Evolutionary conservation across 345 rosid genomes (phyloP), one percentile per base, ranked within the genome.

Genomic region (Acer saccharum): DNA sequence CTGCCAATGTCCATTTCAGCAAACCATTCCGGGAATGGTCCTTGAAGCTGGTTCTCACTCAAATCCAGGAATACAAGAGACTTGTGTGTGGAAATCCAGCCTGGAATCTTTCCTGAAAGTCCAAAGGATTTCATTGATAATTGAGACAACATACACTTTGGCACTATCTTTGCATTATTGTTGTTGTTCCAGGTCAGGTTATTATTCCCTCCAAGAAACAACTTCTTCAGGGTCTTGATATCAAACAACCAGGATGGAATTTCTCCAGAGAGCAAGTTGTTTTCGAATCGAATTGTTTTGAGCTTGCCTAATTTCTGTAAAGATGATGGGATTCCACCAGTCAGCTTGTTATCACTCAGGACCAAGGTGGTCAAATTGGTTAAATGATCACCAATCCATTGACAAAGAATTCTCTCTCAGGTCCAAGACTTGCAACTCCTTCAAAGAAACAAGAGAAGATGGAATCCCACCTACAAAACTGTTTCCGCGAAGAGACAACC

Each of bases 161-260:
- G 83, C 41, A 62, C 79, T 21, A 85, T 55, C 62, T 25, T 68
- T 4, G 52, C 83, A 13, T 9, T 68, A 52, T 82, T 82, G 79
- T 82, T 68, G 63, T 82, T 82, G 79, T 82, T 68, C 87, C 87
- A 86, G 6, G 79, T 82, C 66, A 88, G 84, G 23, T 87, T 82
- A 71, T 79, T 87, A 73, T 79, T 85, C n/a, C 82, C 85, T 70
- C 84, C 88, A 2, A 88, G 76, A 48, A 23, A 69, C 69, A 88
- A 67, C 0, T 57, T 44, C 84, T 25, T 68, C 44, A 88, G 79
- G 74, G 71, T 73, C 75, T 57, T 21, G 48, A 81, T 64, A 23
- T 84, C 79, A 77, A 88, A 79, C 82, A 88, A 71, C 89, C 85
- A 83, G 18, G 79, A 14, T 17, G 87, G 91, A 39, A 88, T 82